These are phyloP conservation scores for Candida wancherniae DNA, from an alignment of 805 yeast species.

Conservation along the genomic window DNA sequence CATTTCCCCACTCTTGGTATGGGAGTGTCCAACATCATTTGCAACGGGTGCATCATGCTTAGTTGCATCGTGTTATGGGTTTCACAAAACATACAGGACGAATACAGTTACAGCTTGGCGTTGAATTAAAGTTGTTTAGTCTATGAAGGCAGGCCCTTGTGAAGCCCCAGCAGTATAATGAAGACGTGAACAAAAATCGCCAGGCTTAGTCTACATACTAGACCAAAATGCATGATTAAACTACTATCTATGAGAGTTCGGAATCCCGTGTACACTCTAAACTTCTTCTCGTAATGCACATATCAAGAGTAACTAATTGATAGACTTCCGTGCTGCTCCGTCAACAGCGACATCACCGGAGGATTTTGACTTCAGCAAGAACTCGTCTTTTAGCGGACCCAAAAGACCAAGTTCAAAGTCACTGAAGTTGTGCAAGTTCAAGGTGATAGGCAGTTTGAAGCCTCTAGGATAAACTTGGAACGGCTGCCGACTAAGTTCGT, in stretches of 20 bases:
- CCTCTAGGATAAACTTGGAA: conserved; percentile 56
- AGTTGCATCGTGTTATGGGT: conserved; percentile 91
- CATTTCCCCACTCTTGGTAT: conserved; percentile 86
- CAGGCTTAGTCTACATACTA: too few relatives aligned
- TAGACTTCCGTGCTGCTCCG: too few relatives aligned
- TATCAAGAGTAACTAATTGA: too few relatives aligned
- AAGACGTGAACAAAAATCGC: too few relatives aligned
- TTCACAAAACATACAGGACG: conserved; percentile 94
- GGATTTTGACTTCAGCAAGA: too few relatives aligned
- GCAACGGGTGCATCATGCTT: conserved; percentile 74
- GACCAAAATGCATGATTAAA: too few relatives aligned
- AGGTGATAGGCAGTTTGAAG: conserved; percentile 31
- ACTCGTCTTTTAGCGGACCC: conserved; percentile 35
- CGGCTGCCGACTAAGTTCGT: conserved; percentile 64
- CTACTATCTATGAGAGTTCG: too few relatives aligned
- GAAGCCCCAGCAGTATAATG: too few relatives aligned
- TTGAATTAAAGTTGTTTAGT: conserved; percentile 36
- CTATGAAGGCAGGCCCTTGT: too few relatives aligned
- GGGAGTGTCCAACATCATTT: conserved; percentile 86
- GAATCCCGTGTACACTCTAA: too few relatives aligned
- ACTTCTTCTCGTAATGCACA: too few relatives aligned
- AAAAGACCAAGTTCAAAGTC: conserved; percentile 56
- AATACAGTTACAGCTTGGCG: conserved; percentile 87
- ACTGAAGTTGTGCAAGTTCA: conserved; percentile 64
- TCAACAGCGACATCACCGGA: too few relatives aligned